Evolutionary conservation across 495 filamentous ascomycete genomes (phyloP).

Genomic region (Penicillium bialowiezense): DNA sequence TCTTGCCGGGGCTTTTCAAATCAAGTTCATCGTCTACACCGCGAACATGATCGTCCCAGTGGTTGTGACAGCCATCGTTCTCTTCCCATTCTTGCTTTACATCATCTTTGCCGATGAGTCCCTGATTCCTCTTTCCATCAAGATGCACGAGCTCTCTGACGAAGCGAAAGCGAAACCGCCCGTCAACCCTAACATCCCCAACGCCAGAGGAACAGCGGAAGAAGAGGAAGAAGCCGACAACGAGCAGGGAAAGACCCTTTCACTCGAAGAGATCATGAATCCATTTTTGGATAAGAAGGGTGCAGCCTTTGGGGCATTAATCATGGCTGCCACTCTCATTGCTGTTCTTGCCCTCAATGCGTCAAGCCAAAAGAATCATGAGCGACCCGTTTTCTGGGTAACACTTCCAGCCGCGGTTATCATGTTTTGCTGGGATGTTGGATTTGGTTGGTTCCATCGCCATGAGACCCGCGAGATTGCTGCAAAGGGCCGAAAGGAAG

Average conservation of each 20-base stretch:
- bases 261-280: constrained; percentile 68
- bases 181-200: constrained; percentile 65
- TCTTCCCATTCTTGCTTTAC: constrained; percentile 63
- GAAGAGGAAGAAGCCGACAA: constrained; percentile 46
- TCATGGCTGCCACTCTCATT: constrained; percentile 61
- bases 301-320: constrained; percentile 54
- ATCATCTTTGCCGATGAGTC: constrained; percentile 59
- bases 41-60: constrained; percentile 69
- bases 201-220: constrained; percentile 53
- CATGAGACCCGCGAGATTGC: constrained; percentile 59
- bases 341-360: constrained; percentile 60
- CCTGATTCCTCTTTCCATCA: constrained; percentile 60
- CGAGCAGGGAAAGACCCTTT: constrained; percentile 43
- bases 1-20: constrained; percentile 63
- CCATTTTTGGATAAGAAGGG: constrained; percentile 63
- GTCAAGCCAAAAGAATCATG: constrained; percentile 30
- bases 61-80: constrained; percentile 56
- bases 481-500: constrained; percentile 47
- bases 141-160: constrained; percentile 60
- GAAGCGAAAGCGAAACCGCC: constrained; percentile 50
- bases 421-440: constrained; percentile 61
- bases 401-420: constrained; percentile 61
- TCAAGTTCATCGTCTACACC: constrained; percentile 65
- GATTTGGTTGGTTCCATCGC: constrained; percentile 55
- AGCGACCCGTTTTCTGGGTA: constrained; percentile 54